Evolutionary conservation across 2,329 filamentous ascomycete species (phyloP).

Genomic region (Beauveria sp.): DNA sequence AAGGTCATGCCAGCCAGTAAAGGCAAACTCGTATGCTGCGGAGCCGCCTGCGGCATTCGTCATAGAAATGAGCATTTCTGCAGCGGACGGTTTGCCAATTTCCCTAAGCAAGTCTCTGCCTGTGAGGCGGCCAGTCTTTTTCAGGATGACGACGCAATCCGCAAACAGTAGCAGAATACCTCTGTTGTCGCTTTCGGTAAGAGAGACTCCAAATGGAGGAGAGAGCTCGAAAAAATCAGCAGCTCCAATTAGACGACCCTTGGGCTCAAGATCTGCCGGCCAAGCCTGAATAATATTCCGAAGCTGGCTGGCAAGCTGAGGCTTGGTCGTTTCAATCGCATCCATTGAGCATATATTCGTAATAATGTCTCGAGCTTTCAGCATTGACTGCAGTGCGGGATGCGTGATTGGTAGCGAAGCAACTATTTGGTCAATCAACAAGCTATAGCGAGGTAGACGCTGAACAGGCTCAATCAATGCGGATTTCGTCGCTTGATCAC

Average conservation of each 20-base stretch:
- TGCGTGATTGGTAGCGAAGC: constrained; percentile 79
- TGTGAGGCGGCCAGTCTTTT: constrained; percentile 58
- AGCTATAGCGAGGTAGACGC: constrained; percentile 83
- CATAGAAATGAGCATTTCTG: constrained; percentile 54
- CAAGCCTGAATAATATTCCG: constrained; percentile 71
- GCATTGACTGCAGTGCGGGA: constrained; percentile 71
- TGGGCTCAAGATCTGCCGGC: constrained; percentile 63
- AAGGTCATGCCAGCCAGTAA: constrained; percentile 65
- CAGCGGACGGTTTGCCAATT: constrained; percentile 69
- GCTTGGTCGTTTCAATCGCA: constrained; percentile 59
- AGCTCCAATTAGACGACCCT: constrained; percentile 72
- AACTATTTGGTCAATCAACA: constrained; percentile 94
- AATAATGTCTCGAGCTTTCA: constrained; percentile 87
- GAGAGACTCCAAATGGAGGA: constrained; percentile 55
- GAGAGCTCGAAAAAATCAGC: constrained; percentile 72
- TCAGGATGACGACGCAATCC: constrained; percentile 70
- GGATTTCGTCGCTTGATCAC: constrained; percentile 85
- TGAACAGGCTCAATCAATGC: constrained; percentile 95
- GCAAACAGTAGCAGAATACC: constrained; percentile 80
- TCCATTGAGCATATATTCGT: constrained; percentile 96
- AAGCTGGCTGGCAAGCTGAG: constrained; percentile 65
- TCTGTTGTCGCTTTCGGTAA: constrained; percentile 38
- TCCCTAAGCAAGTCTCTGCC: constrained; percentile 76
- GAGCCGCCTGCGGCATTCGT: constrained; percentile 55
- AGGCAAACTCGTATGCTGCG: constrained; percentile 62